phyloP scores from a whole-genome alignment of 495 filamentous ascomycete species.

The Aspergillus nanangensis region DNA sequence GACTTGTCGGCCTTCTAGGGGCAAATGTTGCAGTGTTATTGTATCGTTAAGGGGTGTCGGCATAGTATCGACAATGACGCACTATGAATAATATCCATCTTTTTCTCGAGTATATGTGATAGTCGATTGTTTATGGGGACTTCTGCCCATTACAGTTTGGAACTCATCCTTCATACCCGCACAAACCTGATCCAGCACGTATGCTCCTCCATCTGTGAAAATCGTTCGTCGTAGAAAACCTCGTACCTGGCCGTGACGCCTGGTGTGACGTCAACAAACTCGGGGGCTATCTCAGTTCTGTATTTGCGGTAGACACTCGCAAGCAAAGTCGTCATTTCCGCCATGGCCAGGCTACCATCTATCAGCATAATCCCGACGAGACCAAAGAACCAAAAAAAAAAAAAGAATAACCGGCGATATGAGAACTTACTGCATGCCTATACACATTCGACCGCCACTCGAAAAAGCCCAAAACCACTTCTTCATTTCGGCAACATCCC shows the following conservation, averaged over 20 bases:
- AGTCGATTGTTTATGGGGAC: no score
- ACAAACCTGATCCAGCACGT: constrained; percentile 2
- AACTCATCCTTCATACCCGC: background rate
- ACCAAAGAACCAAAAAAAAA: background rate
- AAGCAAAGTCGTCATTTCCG: constrained; percentile 38
- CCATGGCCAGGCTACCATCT: constrained; percentile 29
- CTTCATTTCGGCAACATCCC: constrained; percentile 43
- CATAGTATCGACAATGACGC: no score
- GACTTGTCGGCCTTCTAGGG: no score
- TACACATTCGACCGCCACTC: constrained; percentile 72
- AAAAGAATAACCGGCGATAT: background rate
- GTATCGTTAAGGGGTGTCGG: no score
- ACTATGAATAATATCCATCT: no score
- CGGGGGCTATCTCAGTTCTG: constrained; percentile 15
- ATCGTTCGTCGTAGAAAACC: constrained; percentile 33
- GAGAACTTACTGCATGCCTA: constrained; percentile 52
- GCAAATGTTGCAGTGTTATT: no score
- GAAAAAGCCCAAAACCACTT: constrained; percentile 75
- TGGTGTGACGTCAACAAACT: constrained; percentile 20
- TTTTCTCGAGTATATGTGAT: no score
- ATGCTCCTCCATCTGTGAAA: constrained; percentile 6
- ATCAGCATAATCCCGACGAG: no score
- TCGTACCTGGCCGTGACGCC: constrained; percentile 35
- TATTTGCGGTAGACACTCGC: constrained; percentile 32
- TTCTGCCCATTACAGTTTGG: no score